Conservation (phyloP, 2,329 filamentous ascomycete genomes). For the Trichoderma sp. region DNA sequence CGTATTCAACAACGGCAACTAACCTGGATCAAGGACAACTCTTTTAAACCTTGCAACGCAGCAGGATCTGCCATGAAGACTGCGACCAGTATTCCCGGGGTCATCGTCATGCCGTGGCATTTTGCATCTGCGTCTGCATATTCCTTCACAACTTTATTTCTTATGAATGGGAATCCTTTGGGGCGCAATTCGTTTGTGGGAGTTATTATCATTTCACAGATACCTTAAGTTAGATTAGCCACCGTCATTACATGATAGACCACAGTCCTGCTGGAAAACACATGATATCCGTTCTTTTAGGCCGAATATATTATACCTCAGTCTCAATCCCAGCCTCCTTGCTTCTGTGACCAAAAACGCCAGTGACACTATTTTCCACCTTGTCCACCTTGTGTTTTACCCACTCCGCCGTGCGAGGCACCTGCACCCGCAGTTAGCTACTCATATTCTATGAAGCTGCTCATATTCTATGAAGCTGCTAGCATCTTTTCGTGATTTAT, state of each 20-base stretch:
- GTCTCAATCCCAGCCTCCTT: slow-evolving; percentile 63
- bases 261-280: not conserved
- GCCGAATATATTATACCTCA: slow-evolving; percentile 56
- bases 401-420: slow-evolving; percentile 48
- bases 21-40: slow-evolving; percentile 6
- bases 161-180: not conserved
- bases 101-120: not conserved
- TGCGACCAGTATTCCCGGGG: not conserved
- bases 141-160: not conserved
- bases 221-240: not conserved
- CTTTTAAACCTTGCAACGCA: not conserved
- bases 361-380: slow-evolving; percentile 56
- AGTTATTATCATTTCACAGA: not conserved
- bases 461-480: not conserved
- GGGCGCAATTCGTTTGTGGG: not conserved
- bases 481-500: not conserved
- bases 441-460: not conserved
- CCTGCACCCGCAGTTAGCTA: slow-evolving; percentile 24
- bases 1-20: not conserved
- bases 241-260: slow-evolving; percentile 4
- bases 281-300: not conserved
- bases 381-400: slow-evolving; percentile 52
- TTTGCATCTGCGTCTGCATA: not conserved
- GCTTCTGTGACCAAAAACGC: slow-evolving; percentile 57
- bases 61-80: not conserved